These are phyloP conservation scores for Xerocomus potaroensis DNA, from an alignment of 768 basidiomycete species.

Conservation along the genomic window DNA sequence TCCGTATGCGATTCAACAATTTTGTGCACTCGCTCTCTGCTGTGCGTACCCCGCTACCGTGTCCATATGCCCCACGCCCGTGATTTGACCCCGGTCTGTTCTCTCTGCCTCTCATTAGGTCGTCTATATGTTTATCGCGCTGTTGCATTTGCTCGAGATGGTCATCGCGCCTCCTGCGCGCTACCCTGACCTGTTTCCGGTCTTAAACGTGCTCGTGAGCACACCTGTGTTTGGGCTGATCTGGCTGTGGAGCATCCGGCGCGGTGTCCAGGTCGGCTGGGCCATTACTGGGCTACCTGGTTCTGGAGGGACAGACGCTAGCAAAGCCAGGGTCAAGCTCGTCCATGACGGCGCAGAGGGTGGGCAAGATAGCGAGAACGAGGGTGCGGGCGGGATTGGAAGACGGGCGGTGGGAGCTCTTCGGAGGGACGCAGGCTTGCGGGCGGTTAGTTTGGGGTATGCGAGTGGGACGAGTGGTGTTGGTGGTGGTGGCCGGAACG, in stretches of 20 bases:
- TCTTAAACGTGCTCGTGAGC: slow-evolving; percentile 79
- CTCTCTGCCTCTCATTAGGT: slow-evolving; percentile 30
- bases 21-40: slow-evolving; percentile 52
- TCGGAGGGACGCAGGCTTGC: slow-evolving; percentile 19
- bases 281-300: slow-evolving; percentile 55
- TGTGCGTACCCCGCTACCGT: slow-evolving; percentile 31
- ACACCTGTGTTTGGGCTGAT: slow-evolving; percentile 74
- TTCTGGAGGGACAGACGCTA: neutral
- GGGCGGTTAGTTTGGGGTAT: slow-evolving; percentile 27
- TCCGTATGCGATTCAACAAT: slow-evolving; percentile 40
- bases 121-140: slow-evolving; percentile 50
- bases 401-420: neutral
- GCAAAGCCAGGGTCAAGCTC: neutral
- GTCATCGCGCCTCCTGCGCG: slow-evolving; percentile 60
- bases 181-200: slow-evolving; percentile 82
- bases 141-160: slow-evolving; percentile 63
- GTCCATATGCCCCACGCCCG: too few relatives aligned
- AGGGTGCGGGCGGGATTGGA: neutral
- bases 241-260: slow-evolving; percentile 91
- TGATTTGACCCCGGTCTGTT: too few relatives aligned
- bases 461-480: slow-evolving; percentile 8
- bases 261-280: slow-evolving; percentile 78
- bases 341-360: neutral
- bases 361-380: slow-evolving; percentile 6
- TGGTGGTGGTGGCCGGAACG: slow-evolving; percentile 2